Evolutionary conservation across 495 filamentous ascomycete species (phyloP).

Genomic region (Extremus antarcticus): DNA sequence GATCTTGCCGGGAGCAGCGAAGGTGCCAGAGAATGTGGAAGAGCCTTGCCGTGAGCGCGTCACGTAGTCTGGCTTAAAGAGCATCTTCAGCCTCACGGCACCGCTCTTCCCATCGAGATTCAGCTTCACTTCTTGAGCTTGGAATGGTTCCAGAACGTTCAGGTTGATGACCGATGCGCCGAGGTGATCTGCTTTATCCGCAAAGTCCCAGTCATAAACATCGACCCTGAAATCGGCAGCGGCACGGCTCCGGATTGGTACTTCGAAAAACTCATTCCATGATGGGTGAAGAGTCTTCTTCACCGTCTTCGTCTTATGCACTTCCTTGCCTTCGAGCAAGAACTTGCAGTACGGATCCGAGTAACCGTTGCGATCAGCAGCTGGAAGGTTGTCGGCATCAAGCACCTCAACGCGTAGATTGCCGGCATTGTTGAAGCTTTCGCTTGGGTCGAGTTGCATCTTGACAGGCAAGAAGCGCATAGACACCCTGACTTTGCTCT

Average conservation of each 20-base stretch:
- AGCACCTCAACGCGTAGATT: constrained; percentile 82
- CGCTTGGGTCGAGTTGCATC: constrained; percentile 87
- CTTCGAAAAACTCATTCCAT: constrained; percentile 94
- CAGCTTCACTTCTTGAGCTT: constrained; percentile 57
- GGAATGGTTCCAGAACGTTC: constrained; percentile 72
- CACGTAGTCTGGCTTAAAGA: constrained; percentile 94
- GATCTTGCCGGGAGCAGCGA: constrained; percentile 81
- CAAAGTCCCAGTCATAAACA: constrained; percentile 93
- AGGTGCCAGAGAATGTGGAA: constrained; percentile 86
- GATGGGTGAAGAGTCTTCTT: constrained; percentile 93
- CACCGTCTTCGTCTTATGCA: constrained; percentile 86
- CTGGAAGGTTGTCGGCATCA: constrained; percentile 75
- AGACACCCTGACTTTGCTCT: constrained; percentile 76
- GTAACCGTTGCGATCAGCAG: constrained; percentile 89
- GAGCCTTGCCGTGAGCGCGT: constrained; percentile 79
- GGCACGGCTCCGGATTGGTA: constrained; percentile 67
- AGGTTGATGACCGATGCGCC: constrained; percentile 71
- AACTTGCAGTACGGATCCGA: constrained; percentile 97
- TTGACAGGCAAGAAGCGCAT: constrained; percentile 86
- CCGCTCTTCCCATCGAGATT: constrained; percentile 83
- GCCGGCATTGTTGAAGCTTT: constrained; percentile 98
- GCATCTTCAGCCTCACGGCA: constrained; percentile 63
- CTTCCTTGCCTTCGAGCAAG: constrained; percentile 67
- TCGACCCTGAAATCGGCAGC: constrained; percentile 75
- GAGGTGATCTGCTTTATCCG: constrained; percentile 78